Base-by-base conservation (phyloP, 2,329 filamentous ascomycete genomes). In the Claviceps quebecensis region DNA sequence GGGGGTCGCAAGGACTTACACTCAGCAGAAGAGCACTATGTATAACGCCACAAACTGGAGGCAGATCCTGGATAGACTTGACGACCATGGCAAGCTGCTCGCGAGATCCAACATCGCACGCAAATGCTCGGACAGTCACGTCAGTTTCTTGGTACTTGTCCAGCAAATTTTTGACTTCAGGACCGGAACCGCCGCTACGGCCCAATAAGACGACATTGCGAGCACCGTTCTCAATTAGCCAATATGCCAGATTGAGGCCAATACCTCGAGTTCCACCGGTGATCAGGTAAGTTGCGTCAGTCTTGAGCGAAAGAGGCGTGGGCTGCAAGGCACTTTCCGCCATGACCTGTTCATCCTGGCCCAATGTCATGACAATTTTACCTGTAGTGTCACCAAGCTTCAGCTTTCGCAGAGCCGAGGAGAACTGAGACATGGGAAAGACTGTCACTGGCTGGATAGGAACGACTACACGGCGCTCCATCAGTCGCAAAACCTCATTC, bases 101-200 rank as follows among this genome's bases (percentile, higher is more conserved):
- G 14, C 52, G 52, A 52, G 70, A 61, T 4, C 68, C 65, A 5
- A 76, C 68, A 52, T 78, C 68, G 59, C 74, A 76, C 19, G 47
- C 47, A 14, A 52, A 26, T 5, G 53, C 47, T 34, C 50, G 47
- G 5, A 52, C 45, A 37, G 67, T 65, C 5, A 69, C 71, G 2
- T 68, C 46, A n/a, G 45, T 43, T 14, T 40, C 52, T 22, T 45
- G n/a, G 47, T 49, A 47, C 23, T 49, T 49, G 13, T 50, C 26
- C 34, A 51, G 19, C 29, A 54, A 17, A 22, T 44, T 45, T 19
- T 36, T 41, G 29, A 47, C 45, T 13, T 46, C 45, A 4, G 26
- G 17, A 59, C 58, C 14, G 16, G 53, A 47, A 36, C 5, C 44
- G 29, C 49, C 37, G 47, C 46, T 48, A 26, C 51, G 52, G 8